A percentile compares a stretch with the other conserved stretches of the same genome.
Evolutionary conservation across 2,329 filamentous ascomycete genomes (phyloP).

Genomic region (Alternaria conjuncta): DNA sequence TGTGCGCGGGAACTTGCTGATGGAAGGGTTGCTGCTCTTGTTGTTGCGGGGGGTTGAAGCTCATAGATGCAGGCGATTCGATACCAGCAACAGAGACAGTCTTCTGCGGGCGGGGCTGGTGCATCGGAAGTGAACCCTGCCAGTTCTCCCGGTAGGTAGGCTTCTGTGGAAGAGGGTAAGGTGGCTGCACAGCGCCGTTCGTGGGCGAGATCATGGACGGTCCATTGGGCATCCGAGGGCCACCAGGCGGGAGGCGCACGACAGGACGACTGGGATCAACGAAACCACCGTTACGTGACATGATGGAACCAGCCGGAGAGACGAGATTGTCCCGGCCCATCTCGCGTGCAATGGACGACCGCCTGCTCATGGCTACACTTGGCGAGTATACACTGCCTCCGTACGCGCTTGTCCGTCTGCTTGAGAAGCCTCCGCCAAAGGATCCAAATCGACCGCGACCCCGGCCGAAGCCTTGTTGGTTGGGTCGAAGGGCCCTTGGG

Average conservation of each 20-base stretch:
- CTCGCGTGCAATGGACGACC: constrained; percentile 78
- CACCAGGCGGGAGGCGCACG: constrained; percentile 78
- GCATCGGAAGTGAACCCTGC: constrained; percentile 73
- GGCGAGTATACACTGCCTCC: constrained; percentile 82
- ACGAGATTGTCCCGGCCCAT: constrained; percentile 74
- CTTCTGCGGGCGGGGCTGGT: constrained; percentile 95
- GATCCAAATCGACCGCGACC: constrained; percentile 75
- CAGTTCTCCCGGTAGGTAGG: constrained; percentile 66
- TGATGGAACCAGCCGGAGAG: constrained; percentile 80
- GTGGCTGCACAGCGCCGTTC: constrained; percentile 53
- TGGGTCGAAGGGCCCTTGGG: constrained; percentile 88
- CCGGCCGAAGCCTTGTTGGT: constrained; percentile 77
- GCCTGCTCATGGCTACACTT: constrained; percentile 84
- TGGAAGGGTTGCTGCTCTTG: constrained; percentile 87
- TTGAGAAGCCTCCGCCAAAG: constrained; percentile 67
- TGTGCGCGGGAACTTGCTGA: constrained; percentile 85
- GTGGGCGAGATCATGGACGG: constrained; percentile 42
- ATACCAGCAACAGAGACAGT: constrained; percentile 91
- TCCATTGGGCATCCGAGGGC: constrained; percentile 45
- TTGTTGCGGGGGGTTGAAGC: constrained; percentile 65
- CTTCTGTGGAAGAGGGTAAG: constrained; percentile 61
- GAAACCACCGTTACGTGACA: constrained; percentile 68
- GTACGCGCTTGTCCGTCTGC: constrained; percentile 81
- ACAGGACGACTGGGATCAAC: constrained; percentile 72
- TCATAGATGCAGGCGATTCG: constrained; percentile 75